These are phyloP conservation scores for Ceratobasidium sp. DNA, from an alignment of 1,284 basidiomycete genomes.

Conservation along the genomic window DNA sequence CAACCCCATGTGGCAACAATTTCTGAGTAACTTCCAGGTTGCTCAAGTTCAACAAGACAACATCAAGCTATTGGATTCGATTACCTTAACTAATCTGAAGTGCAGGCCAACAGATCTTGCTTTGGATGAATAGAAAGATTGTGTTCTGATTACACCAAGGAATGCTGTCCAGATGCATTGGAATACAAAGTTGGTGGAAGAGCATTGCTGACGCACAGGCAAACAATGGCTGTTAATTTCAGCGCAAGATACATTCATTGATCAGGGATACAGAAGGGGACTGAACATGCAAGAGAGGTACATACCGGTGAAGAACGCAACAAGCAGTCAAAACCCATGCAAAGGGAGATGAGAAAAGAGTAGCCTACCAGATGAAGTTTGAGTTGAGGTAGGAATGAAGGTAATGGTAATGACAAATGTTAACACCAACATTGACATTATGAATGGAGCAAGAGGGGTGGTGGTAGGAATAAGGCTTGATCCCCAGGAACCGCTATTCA, in stretches of 20 bases:
- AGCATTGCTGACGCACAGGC: constrained; percentile 49
- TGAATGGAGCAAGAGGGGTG: constrained; percentile 37
- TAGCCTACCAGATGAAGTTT: neutral
- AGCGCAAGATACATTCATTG: neutral
- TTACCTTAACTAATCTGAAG: constrained; percentile 51
- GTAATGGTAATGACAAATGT: constrained; percentile 42
- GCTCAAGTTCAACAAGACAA: too few species aligned
- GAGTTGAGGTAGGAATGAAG: constrained; percentile 10
- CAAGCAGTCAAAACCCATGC: too few species aligned
- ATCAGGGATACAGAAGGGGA: too few species aligned
- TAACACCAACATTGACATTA: constrained; percentile 29
- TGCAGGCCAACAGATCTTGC: constrained; percentile 50
- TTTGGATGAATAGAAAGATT: neutral
- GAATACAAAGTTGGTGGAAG: constrained; percentile 54
- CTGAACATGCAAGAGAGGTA: too few species aligned
- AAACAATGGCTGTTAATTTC: constrained; percentile 49
- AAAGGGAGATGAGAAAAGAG: neutral
- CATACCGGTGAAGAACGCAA: too few species aligned
- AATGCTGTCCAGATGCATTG: constrained; percentile 58
- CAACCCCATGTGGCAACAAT: constrained; percentile 58
- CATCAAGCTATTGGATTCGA: constrained; percentile 53
- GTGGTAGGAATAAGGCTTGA: constrained; percentile 40
- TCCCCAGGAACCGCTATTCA: too few species aligned
- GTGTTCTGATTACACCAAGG: constrained; percentile 55
- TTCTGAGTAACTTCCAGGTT: constrained; percentile 56